Evolutionary conservation across 2,329 filamentous ascomycete genomes (phyloP).

Genomic region (Ophidiomyces ophidiicola): DNA sequence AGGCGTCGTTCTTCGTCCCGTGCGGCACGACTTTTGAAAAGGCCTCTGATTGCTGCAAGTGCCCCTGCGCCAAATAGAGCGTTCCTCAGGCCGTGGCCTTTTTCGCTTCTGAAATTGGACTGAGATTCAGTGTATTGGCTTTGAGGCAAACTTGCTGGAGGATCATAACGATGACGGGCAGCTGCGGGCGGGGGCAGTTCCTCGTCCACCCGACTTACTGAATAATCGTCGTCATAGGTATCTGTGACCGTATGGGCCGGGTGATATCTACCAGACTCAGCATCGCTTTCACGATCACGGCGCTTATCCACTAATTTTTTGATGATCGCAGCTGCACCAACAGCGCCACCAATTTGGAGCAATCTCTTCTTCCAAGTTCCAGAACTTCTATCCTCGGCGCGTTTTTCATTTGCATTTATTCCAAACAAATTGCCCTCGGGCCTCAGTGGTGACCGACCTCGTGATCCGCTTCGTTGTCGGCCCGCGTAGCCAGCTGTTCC

Average conservation of each 20-base stretch:
- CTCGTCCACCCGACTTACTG: conserved; percentile 39
- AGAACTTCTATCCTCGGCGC: conserved; percentile 40
- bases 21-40: conserved; percentile 48
- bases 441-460: too few species aligned
- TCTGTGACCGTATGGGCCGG: conserved; percentile 40
- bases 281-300: conserved; percentile 43
- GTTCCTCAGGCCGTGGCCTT: conserved; percentile 43
- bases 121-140: conserved; percentile 32
- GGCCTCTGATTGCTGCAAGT: conserved; percentile 46
- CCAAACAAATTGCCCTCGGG: too few species aligned
- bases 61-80: conserved; percentile 56
- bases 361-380: conserved; percentile 50
- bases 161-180: conserved; percentile 24
- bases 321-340: conserved; percentile 52
- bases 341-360: conserved; percentile 47
- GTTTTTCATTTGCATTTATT: conserved; percentile 56
- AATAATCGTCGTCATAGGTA: conserved; percentile 29
- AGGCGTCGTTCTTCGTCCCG: conserved; percentile 35
- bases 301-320: conserved; percentile 48
- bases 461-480: conserved; percentile 23
- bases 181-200: conserved; percentile 37
- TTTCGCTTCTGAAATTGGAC: conserved; percentile 30
- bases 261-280: conserved; percentile 41
- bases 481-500: conserved; percentile 43
- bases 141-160: conserved; percentile 22